A percentile compares a stretch with the other conserved stretches of the same genome.
Conservation (phyloP, 179 eudicot genomes). For the Kewa caespitosa region DNA sequence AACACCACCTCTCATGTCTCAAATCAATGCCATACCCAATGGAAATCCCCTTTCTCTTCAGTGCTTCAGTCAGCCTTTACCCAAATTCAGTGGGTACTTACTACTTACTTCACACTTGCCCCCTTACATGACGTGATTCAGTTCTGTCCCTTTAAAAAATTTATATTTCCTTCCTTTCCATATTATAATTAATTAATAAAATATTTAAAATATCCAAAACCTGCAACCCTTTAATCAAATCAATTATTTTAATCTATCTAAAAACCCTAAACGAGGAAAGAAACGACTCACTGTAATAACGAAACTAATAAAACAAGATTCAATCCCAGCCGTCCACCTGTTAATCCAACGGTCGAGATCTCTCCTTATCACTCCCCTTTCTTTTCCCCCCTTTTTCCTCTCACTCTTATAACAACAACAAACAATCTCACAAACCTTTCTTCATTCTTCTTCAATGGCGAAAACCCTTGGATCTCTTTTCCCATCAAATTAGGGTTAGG, state of each 20-base stretch:
- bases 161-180: no score
- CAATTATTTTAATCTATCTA: not conserved
- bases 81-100: constrained; percentile 26
- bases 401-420: not conserved
- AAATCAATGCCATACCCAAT: constrained; percentile 18
- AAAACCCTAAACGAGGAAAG: constrained; percentile 33
- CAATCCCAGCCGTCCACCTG: constrained; percentile 35
- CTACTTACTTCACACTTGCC: no score
- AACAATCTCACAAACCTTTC: constrained; percentile 17
- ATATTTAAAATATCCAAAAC: constrained; percentile 12
- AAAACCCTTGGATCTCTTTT: constrained; percentile 14
- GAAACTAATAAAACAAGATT: constrained; percentile 18
- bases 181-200: not conserved
- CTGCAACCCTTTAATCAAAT: not conserved
- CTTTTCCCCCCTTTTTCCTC: constrained; percentile 1
- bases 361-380: constrained; percentile 34
- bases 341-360: constrained; percentile 40
- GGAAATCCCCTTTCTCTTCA: not conserved
- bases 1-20: no score
- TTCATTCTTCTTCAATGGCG: constrained; percentile 33
- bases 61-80: constrained; percentile 6
- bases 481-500: not conserved
- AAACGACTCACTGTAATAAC: constrained; percentile 19
- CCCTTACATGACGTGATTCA: constrained; percentile 27
- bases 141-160: not conserved